Percentiles rank a stretch among this genome's conserved stretches.
These are phyloP conservation scores for Fusarium sp. DNA, from an alignment of 2,329 filamentous ascomycete species.

Conservation along the genomic window DNA sequence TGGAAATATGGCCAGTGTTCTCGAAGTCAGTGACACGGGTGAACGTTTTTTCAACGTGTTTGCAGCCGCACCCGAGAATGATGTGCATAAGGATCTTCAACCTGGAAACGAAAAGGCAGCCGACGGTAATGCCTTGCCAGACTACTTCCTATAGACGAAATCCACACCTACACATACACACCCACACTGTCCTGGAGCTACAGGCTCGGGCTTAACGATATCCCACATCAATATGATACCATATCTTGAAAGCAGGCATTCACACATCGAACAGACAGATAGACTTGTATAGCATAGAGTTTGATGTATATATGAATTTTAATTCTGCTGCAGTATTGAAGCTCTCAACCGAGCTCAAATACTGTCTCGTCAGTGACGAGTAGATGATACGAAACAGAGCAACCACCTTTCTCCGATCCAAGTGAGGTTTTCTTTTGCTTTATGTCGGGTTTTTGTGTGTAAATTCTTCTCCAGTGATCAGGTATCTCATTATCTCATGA, in stretches of 20 bases:
- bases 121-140: slow-evolving; percentile 73
- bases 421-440: slow-evolving; percentile 23
- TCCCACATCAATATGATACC: slow-evolving; percentile 45
- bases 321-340: slow-evolving; percentile 24
- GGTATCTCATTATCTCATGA: slow-evolving; percentile 51
- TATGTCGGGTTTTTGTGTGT: slow-evolving; percentile 32
- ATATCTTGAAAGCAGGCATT: slow-evolving; percentile 41
- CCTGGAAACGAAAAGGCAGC: slow-evolving; percentile 78
- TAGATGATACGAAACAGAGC: slow-evolving; percentile 39
- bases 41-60: slow-evolving; percentile 98
- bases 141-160: slow-evolving; percentile 74
- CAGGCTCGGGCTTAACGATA: slow-evolving; percentile 40
- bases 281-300: slow-evolving; percentile 47
- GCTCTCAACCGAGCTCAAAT: slow-evolving; percentile 32
- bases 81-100: slow-evolving; percentile 88
- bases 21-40: slow-evolving; percentile 94
- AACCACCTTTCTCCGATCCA: slow-evolving; percentile 34
- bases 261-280: slow-evolving; percentile 28
- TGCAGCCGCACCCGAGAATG: slow-evolving; percentile 95
- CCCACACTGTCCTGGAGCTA: slow-evolving; percentile 21
- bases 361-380: slow-evolving; percentile 33
- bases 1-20: slow-evolving; percentile 95
- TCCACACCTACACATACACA: slow-evolving; percentile 6
- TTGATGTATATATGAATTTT: slow-evolving; percentile 45
- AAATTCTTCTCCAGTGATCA: slow-evolving; percentile 41